Evolutionary conservation across 2,329 filamentous ascomycete species (phyloP).

Genomic region (Ascosphaera pollenicola): DNA sequence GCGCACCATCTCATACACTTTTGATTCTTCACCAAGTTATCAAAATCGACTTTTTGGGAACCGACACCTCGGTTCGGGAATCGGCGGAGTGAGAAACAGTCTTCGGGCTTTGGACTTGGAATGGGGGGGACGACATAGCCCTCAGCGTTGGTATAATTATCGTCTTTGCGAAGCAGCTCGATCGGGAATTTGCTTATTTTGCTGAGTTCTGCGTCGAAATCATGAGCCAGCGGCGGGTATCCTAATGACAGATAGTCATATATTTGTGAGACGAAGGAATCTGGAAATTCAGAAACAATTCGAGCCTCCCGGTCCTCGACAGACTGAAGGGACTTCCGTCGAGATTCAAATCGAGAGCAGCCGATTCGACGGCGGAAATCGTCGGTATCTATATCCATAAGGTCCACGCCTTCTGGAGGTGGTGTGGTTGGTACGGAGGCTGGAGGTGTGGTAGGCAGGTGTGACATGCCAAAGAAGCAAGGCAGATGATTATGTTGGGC

Average conservation of each 20-base stretch:
- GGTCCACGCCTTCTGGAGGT: not conserved
- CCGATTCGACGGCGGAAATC: not conserved
- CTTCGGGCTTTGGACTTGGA: constrained; percentile 23
- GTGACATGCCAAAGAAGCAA: not conserved
- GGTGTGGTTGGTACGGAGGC: constrained; percentile 1
- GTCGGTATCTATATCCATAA: constrained; percentile 2
- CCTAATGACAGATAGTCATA: constrained; percentile 93
- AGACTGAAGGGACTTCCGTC: constrained; percentile 9
- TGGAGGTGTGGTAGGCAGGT: constrained; percentile 3
- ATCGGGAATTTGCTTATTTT: constrained; percentile 54
- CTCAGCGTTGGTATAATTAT: constrained; percentile 39
- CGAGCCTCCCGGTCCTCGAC: constrained; percentile 17
- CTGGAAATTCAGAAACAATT: constrained; percentile 47
- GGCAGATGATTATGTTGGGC: not conserved
- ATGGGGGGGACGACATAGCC: constrained; percentile 43
- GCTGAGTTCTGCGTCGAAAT: constrained; percentile 66
- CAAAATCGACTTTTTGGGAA: constrained; percentile 2
- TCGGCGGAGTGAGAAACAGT: constrained; percentile 7
- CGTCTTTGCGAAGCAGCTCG: constrained; percentile 48
- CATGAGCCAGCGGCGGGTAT: constrained; percentile 64
- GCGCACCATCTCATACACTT: constrained; percentile 62
- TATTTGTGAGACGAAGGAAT: constrained; percentile 78
- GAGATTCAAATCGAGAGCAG: not conserved
- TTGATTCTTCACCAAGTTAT: constrained; percentile 18
- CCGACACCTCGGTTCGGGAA: constrained; percentile 1